Conservation (phyloP, 306 rosid species). For the Rosa multiflora region DNA sequence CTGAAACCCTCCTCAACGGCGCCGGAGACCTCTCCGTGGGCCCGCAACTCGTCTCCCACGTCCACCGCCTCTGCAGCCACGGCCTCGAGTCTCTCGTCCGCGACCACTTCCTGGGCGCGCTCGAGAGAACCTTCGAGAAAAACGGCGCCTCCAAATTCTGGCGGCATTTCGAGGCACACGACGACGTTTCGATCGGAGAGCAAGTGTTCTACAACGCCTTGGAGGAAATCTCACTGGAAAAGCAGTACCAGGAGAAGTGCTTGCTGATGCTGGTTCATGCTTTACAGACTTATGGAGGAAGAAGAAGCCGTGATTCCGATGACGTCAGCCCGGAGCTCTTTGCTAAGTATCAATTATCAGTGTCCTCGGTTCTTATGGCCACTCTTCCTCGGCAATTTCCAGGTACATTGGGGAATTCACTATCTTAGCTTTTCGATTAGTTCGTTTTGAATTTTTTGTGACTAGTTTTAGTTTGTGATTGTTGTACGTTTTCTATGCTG, state of each 20-base stretch:
- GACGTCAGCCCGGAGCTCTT: constrained; percentile 51
- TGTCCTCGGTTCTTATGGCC: constrained; percentile 85
- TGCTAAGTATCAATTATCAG: constrained; percentile 64
- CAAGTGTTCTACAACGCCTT: constrained; percentile 58
- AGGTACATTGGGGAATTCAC: constrained; percentile 31
- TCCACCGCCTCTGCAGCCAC: constrained; percentile 61
- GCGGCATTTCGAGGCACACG: constrained; percentile 61
- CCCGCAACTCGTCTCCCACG: constrained; percentile 53
- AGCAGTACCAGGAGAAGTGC: constrained; percentile 80
- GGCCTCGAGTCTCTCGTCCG: constrained; percentile 65
- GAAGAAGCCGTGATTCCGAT: constrained; percentile 42
- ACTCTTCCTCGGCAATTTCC: constrained; percentile 81
- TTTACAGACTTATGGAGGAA: constrained; percentile 57
- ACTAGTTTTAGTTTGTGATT: background rate
- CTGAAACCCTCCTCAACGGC: constrained; percentile 51
- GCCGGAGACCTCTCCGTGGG: constrained; percentile 60
- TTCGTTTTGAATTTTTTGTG: background rate
- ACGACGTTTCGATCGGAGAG: constrained; percentile 15
- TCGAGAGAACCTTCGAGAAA: constrained; percentile 72
- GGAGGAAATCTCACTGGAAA: constrained; percentile 78
- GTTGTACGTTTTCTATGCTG: constrained; percentile 16
- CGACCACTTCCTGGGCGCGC: constrained; percentile 67
- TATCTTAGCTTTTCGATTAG: background rate
- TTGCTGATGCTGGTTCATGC: constrained; percentile 65
- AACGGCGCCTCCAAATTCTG: constrained; percentile 79